Percentiles rank a stretch among this genome's conserved stretches.
These are phyloP conservation scores for Bimuria novae-zelandiae DNA, from an alignment of 2,329 filamentous ascomycete species.

Conservation along the genomic window DNA sequence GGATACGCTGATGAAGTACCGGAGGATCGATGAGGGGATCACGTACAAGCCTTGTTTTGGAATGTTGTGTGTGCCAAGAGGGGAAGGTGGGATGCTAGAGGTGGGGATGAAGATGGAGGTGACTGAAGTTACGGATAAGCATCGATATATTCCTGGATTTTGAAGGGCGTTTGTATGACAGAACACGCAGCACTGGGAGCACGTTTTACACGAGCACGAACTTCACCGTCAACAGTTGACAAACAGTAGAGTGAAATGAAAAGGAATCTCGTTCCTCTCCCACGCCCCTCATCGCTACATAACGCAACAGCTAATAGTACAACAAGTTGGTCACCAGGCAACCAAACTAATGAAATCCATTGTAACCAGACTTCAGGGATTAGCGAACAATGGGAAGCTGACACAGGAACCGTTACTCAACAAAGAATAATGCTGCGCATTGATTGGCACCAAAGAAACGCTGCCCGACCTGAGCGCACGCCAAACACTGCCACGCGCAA, in stretches of 20 bases:
- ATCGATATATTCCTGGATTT: slow-evolving; percentile 56
- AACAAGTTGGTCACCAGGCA: background rate
- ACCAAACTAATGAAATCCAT: background rate
- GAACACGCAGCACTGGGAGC: background rate
- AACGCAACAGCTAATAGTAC: background rate
- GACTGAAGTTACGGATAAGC: slow-evolving; percentile 60
- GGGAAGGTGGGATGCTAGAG: slow-evolving; percentile 59
- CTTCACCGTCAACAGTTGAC: too few species aligned
- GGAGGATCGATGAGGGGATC: slow-evolving; percentile 63
- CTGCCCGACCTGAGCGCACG: background rate
- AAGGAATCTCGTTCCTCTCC: too few species aligned
- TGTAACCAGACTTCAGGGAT: background rate
- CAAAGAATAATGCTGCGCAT: background rate
- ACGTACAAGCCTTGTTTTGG: slow-evolving; percentile 70
- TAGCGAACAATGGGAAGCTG: background rate
- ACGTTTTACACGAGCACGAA: background rate
- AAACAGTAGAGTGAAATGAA: too few species aligned
- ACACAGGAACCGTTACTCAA: background rate
- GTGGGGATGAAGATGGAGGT: slow-evolving; percentile 66
- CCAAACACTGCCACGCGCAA: slow-evolving; percentile 1
- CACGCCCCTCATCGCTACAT: too few species aligned
- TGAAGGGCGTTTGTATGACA: slow-evolving; percentile 11
- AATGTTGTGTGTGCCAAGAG: slow-evolving; percentile 65
- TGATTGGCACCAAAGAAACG: background rate
- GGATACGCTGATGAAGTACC: slow-evolving; percentile 65